Conservation (phyloP, 2,329 filamentous ascomycete genomes). For the Aurifilum marmelostoma region DNA sequence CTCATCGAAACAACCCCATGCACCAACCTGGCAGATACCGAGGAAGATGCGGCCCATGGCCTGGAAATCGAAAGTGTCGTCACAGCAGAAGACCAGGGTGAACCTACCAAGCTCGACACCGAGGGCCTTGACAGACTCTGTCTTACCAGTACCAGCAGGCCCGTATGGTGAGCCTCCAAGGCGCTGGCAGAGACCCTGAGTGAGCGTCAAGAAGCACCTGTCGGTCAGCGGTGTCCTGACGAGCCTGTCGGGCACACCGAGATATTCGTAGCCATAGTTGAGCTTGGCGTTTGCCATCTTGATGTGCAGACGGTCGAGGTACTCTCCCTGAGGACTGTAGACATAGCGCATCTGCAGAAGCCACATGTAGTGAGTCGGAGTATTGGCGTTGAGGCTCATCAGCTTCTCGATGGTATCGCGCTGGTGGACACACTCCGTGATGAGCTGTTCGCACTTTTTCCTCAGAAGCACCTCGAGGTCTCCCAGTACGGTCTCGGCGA, state of each 20-base stretch:
- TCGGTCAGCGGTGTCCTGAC: slow-evolving; percentile 97
- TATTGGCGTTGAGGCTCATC: slow-evolving; percentile 71
- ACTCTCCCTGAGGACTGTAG: slow-evolving; percentile 80
- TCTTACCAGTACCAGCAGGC: slow-evolving; percentile 97
- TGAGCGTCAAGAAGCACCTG: slow-evolving; percentile 96
- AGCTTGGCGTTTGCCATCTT: slow-evolving; percentile 97
- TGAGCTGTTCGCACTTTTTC: slow-evolving; percentile 98
- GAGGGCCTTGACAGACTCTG: slow-evolving; percentile 96
- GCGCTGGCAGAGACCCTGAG: slow-evolving; percentile 91
- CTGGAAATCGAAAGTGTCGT: slow-evolving; percentile 99
- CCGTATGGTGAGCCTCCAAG: slow-evolving; percentile 97
- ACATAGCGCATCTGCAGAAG: slow-evolving; percentile 96
- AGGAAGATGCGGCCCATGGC: slow-evolving; percentile 99
- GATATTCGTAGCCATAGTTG: slow-evolving; percentile 96
- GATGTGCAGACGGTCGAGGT: slow-evolving; percentile 79
- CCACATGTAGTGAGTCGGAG: slow-evolving; percentile 86
- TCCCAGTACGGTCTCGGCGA: slow-evolving; percentile 86
- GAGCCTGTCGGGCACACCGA: slow-evolving; percentile 93
- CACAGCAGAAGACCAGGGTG: slow-evolving; percentile 98
- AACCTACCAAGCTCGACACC: slow-evolving; percentile 96
- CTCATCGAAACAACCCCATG: slow-evolving; percentile 99
- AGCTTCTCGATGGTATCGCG: slow-evolving; percentile 91
- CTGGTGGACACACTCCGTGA: slow-evolving; percentile 98
- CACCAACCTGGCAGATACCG: slow-evolving; percentile 97
- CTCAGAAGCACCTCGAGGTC: slow-evolving; percentile 85